Percentiles rank a stretch among this genome's conserved stretches.
Evolutionary conservation across 805 yeast genomes (phyloP).

Genomic region (Starmerella roubikii): DNA sequence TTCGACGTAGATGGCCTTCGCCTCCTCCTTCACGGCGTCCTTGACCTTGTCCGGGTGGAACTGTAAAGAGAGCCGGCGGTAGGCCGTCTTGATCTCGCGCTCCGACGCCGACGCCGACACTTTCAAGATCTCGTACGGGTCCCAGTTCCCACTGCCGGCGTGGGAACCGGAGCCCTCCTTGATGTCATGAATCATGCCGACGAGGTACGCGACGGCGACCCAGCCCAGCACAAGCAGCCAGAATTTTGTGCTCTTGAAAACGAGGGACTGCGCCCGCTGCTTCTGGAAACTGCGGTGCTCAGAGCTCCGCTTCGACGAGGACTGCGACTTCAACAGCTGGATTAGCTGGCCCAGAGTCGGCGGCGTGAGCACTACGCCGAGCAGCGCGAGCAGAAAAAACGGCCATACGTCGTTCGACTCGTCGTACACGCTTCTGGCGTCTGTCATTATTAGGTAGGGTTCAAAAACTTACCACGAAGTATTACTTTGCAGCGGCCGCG

Average conservation of each 20-base stretch:
- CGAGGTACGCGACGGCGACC: conserved; percentile 37
- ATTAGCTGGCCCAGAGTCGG: conserved; percentile 34
- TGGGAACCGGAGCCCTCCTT: conserved; percentile 20
- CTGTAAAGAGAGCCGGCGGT: conserved; percentile 73
- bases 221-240: conserved; percentile 41
- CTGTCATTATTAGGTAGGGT: no score
- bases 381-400: conserved; percentile 62
- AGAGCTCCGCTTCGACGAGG: not conserved
- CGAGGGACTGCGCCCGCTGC: not conserved
- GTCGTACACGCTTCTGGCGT: conserved; percentile 44
- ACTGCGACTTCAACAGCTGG: not conserved
- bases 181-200: conserved; percentile 25
- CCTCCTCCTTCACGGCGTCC: conserved; percentile 39
- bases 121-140: conserved; percentile 81
- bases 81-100: conserved; percentile 64
- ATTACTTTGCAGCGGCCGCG: no score
- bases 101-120: conserved; percentile 56
- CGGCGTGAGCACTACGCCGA: conserved; percentile 57
- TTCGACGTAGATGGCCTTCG: conserved; percentile 66
- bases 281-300: conserved; percentile 9
- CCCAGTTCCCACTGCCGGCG: conserved; percentile 36
- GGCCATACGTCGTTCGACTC: conserved; percentile 92
- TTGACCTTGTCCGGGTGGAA: conserved; percentile 90
- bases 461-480: no score
- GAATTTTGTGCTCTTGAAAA: conserved; percentile 1